Percentiles rank a stretch among this genome's conserved stretches.
Conservation (phyloP, 306 rosid genomes). For the Corylus avellana region DNA sequence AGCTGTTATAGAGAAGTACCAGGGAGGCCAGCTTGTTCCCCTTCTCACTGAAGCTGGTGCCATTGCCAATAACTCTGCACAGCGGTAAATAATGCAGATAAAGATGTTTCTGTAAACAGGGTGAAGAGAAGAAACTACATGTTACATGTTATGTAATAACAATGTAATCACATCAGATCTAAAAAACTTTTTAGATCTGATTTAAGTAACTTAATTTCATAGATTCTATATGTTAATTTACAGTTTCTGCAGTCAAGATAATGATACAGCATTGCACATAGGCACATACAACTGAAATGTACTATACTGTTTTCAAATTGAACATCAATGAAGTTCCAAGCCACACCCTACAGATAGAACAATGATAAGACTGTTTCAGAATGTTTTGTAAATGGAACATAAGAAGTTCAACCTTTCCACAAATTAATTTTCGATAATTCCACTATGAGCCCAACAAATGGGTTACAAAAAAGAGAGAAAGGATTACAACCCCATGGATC, state of each 20-base stretch:
- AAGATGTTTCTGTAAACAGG: not conserved
- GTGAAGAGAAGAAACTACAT: slow-evolving; percentile 1
- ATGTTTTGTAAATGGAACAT: not conserved
- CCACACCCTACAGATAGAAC: not conserved
- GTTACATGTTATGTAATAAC: not conserved
- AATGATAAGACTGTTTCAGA: not conserved
- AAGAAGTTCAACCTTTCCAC: not conserved
- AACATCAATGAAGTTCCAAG: too few species aligned
- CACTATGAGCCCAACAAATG: not conserved
- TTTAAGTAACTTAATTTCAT: not conserved
- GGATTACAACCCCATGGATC: not conserved
- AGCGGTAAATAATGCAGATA: slow-evolving; percentile 26
- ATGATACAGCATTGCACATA: not conserved
- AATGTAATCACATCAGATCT: not conserved
- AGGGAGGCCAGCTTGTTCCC: slow-evolving; percentile 56
- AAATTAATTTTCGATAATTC: not conserved
- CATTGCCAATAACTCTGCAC: slow-evolving; percentile 46
- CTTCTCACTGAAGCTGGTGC: slow-evolving; percentile 79
- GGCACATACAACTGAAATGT: not conserved
- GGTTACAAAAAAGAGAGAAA: not conserved
- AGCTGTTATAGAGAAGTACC: slow-evolving; percentile 65
- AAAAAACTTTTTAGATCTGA: not conserved
- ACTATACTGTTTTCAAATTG: not conserved
- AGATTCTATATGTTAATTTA: not conserved
- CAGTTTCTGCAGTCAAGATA: not conserved